A percentile compares a stretch with the other conserved stretches of the same genome.
Evolutionary conservation across 163 green algal species (phyloP).

Genomic region (Chlorella variabilis): DNA sequence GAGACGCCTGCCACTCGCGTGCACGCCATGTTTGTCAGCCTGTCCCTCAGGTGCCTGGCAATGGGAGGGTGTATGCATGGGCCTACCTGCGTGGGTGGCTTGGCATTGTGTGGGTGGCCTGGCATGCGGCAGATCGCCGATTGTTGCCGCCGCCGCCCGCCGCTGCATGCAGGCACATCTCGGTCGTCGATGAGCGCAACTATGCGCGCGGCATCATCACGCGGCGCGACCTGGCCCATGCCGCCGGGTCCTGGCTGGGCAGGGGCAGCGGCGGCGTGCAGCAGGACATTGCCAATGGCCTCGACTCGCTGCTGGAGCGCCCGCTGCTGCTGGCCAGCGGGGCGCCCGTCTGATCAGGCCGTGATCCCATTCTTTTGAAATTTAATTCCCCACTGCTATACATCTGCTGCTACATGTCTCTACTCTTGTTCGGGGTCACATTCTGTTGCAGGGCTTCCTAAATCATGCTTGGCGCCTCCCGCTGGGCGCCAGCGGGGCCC

Average conservation of each 20-base stretch:
- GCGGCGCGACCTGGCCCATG: slow-evolving; percentile 88
- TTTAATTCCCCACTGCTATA: no score
- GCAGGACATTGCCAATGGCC: neutral
- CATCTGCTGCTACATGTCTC: no score
- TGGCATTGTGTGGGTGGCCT: no score
- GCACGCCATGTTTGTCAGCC: slow-evolving; percentile 75
- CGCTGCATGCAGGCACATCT: slow-evolving; percentile 80
- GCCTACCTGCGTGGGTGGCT: no score
- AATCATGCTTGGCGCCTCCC: no score
- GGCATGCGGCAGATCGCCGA: no score
- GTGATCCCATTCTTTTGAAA: no score
- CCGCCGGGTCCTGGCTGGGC: slow-evolving; percentile 50
- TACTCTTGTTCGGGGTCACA: no score
- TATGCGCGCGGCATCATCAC: slow-evolving; percentile 90
- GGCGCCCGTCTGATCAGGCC: neutral
- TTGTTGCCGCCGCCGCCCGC: slow-evolving; percentile 54
- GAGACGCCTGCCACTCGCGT: slow-evolving; percentile 54
- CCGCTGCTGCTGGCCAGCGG: neutral
- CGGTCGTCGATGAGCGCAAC: slow-evolving; percentile 81
- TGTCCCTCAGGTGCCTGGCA: slow-evolving; percentile 64
- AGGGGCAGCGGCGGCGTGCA: neutral
- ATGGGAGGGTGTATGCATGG: neutral
- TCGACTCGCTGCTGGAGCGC: neutral
- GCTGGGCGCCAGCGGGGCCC: no score
- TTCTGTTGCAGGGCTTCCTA: no score